phyloP scores from a whole-genome alignment of 345 rosid genomes.

The Eucalyptus guilfoylei region DNA sequence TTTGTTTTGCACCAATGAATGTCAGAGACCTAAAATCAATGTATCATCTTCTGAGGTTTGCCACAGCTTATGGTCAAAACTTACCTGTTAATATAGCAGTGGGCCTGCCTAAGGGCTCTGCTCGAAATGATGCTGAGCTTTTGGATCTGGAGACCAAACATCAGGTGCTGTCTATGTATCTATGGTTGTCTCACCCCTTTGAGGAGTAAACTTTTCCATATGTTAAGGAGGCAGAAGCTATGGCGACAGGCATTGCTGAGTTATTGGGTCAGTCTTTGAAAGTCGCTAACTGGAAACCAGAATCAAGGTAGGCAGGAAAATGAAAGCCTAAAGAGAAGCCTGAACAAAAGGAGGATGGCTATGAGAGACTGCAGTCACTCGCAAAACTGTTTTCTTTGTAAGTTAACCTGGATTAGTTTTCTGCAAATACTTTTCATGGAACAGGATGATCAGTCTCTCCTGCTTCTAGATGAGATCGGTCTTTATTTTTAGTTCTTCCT shows the following conservation, averaged over 20 bases:
- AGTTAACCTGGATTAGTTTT: slow-evolving; percentile 3
- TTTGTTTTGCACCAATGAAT: slow-evolving; percentile 91
- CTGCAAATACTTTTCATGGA: not conserved
- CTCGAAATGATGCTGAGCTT: slow-evolving; percentile 66
- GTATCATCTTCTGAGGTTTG: slow-evolving; percentile 78
- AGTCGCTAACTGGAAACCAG: slow-evolving; percentile 71
- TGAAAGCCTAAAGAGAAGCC: slow-evolving; percentile 17
- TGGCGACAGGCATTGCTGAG: slow-evolving; percentile 70
- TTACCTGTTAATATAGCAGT: slow-evolving; percentile 62
- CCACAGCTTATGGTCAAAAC: slow-evolving; percentile 50
- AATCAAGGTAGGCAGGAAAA: slow-evolving; percentile 34
- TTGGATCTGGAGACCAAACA: slow-evolving; percentile 78
- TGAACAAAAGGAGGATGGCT: slow-evolving; percentile 23
- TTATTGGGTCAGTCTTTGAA: slow-evolving; percentile 69
- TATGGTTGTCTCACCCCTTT: slow-evolving; percentile 83
- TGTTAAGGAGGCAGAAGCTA: slow-evolving; percentile 60
- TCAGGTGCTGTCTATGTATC: slow-evolving; percentile 74
- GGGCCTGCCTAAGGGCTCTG: slow-evolving; percentile 89
- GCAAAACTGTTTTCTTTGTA: slow-evolving; percentile 25
- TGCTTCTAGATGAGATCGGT: no score
- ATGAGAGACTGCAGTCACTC: slow-evolving; percentile 49
- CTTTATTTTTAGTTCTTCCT: no score
- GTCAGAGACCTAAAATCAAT: slow-evolving; percentile 81
- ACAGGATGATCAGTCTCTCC: no score
- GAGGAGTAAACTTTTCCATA: slow-evolving; percentile 61